Evolutionary conservation across 2,329 filamentous ascomycete species (phyloP), one percentile per base, ranked within the genome.

Genomic region (Ophiostoma sp.): DNA sequence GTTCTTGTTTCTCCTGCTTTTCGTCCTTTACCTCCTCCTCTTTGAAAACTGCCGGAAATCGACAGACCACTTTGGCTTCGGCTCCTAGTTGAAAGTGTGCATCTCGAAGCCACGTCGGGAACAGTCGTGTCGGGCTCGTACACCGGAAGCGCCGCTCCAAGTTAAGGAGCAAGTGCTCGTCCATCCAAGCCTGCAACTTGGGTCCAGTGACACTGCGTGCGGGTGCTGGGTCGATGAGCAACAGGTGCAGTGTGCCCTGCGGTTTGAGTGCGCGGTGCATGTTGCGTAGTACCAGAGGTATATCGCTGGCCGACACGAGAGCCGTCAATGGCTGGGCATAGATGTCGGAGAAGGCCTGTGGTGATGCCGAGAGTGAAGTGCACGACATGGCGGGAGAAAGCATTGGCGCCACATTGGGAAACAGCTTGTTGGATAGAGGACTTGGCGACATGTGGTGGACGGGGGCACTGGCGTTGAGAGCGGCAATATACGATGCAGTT

Each of bases 171-270:
- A 93, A 82, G 70, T 91, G 83, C 3, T 87, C 84, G 59, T 91
- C 88, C 2, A 93, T 82, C 91, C 91, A 93, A 0, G 82, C 79
- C 48, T 86, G 83, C 78, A 93, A 81, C 1, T 82, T 81, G 0
- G 88, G 88, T 0, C 91, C 91, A 31, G 89, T 82, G 0, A 86
- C 89, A 1, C 83, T 81, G 3, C 86, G 81, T 0, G 86, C 82
- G 0, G 91, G 91, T 8, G 87, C 82, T 0, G 91, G 89, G 73
- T 93, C 89, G 75, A 92, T 87, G 22, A 92, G 81, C 0, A 87
- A 86, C 19, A 93, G 80, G 74, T 90, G 86, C 15, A 92, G 79
- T 25, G 83, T 82, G 0, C 90, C 90, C 0, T 85, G 85, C 0
- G 85, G 84, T 3, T 84, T 82, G 2, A 93, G 84, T 42, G 87